Evolutionary conservation across 345 rosid genomes (phyloP).

Genomic region (Lumnitzera littorea): DNA sequence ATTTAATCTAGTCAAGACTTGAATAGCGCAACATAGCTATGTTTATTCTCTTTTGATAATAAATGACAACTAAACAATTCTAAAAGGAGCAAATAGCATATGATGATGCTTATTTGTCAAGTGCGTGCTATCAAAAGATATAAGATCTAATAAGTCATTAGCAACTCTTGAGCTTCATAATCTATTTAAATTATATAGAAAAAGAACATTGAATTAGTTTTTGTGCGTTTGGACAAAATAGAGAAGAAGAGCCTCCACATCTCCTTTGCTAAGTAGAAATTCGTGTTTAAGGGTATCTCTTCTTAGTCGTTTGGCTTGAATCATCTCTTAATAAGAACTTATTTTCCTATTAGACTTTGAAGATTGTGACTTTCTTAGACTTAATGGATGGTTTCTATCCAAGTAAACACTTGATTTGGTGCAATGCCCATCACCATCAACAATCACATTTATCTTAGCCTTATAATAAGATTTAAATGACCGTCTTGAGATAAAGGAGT

Average conservation of each 20-base stretch:
- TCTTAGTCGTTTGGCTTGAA: slow-evolving; percentile 2
- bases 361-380: slow-evolving; percentile 2
- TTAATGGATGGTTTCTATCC: slow-evolving; percentile 14
- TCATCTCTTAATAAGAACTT: slow-evolving; percentile 5
- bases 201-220: slow-evolving; percentile 39
- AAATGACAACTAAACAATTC: slow-evolving; percentile 41
- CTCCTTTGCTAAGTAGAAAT: slow-evolving; percentile 40
- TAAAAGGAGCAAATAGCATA: slow-evolving; percentile 26
- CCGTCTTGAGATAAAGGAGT: not conserved
- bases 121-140: slow-evolving; percentile 37
- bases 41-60: slow-evolving; percentile 32
- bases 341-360: not conserved
- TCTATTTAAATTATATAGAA: slow-evolving; percentile 47
- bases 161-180: slow-evolving; percentile 41
- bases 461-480: slow-evolving; percentile 11
- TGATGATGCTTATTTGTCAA: slow-evolving; percentile 22
- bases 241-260: slow-evolving; percentile 36
- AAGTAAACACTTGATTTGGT: slow-evolving; percentile 1
- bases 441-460: slow-evolving; percentile 10
- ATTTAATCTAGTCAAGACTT: slow-evolving; percentile 52
- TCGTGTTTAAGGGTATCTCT: not conserved
- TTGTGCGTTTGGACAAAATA: slow-evolving; percentile 35
- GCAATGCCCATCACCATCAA: slow-evolving; percentile 7
- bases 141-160: slow-evolving; percentile 34
- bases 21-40: slow-evolving; percentile 45